Conservation (phyloP, 1,139 yeast genomes). For the Scheffersomyces titani region DNA sequence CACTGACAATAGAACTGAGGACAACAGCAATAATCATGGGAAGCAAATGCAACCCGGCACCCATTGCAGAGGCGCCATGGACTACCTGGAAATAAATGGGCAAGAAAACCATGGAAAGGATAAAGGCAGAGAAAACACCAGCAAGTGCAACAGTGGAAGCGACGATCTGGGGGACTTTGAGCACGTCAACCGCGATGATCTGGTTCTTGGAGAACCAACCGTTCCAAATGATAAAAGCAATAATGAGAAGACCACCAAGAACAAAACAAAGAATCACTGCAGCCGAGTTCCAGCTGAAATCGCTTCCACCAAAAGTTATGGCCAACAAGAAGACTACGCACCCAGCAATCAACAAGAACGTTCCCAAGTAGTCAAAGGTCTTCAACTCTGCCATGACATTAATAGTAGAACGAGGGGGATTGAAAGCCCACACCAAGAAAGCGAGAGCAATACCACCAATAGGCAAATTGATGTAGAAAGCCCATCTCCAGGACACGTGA, state of each 20-base stretch:
- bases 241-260: constrained; percentile 48
- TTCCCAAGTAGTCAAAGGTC: constrained; percentile 50
- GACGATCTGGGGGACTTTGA: constrained; percentile 22
- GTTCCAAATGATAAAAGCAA: constrained; percentile 49
- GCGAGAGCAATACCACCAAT: constrained; percentile 58
- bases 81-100: constrained; percentile 41
- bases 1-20: constrained; percentile 28
- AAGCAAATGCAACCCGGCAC: constrained; percentile 40
- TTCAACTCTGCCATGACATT: constrained; percentile 37
- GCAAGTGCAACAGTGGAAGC: constrained; percentile 7
- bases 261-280: constrained; percentile 55
- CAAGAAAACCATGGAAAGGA: constrained; percentile 10
- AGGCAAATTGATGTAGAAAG: constrained; percentile 72
- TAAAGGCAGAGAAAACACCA: constrained; percentile 10
- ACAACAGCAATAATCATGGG: constrained; percentile 40
- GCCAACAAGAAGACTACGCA: constrained; percentile 48
- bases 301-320: constrained; percentile 51
- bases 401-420: constrained; percentile 54
- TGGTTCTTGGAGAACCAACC: constrained; percentile 47
- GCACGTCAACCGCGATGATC: constrained; percentile 43
- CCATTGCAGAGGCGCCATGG: constrained; percentile 31
- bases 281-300: constrained; percentile 53
- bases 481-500: constrained; percentile 73
- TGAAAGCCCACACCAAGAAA: constrained; percentile 48
- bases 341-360: constrained; percentile 39